Percentiles rank a stretch among this genome's conserved stretches.
Evolutionary conservation across 805 yeast species (phyloP).

Genomic region (Teunomyces cretensis): DNA sequence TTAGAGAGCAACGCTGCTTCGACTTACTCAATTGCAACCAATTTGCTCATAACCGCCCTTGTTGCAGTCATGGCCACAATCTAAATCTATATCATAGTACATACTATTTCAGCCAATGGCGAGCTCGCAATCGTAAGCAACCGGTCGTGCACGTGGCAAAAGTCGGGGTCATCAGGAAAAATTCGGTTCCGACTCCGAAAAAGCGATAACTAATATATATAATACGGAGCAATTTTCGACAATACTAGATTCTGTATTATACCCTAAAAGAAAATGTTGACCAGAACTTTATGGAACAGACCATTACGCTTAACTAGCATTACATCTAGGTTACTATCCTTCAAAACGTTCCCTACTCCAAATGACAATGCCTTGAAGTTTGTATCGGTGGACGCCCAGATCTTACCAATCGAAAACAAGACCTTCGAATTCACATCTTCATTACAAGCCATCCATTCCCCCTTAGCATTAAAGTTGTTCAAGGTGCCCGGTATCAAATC

Average conservation of each 20-base stretch:
- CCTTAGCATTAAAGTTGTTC: conserved; percentile 61
- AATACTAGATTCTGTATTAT: too few relatives aligned
- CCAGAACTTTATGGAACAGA: background rate
- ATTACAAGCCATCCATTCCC: conserved; percentile 59
- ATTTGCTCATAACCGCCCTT: background rate
- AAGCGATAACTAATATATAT: conserved; percentile 2
- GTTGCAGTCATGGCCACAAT: background rate
- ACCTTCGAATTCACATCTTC: conserved; percentile 55
- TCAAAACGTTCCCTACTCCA: conserved; percentile 61
- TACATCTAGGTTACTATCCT: conserved; percentile 26
- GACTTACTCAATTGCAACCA: background rate
- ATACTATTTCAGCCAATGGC: background rate
- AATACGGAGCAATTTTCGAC: background rate
- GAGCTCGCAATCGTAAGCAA: background rate
- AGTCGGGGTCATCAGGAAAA: conserved; percentile 3
- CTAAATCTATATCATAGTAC: background rate
- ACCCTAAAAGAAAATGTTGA: background rate
- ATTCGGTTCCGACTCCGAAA: conserved; percentile 6
- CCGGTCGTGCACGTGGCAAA: conserved; percentile 1
- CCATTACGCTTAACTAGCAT: background rate
- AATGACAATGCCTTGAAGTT: conserved; percentile 75
- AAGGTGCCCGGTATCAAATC: conserved; percentile 64
- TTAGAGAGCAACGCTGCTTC: background rate
- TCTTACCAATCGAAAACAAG: conserved; percentile 45
- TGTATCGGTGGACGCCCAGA: conserved; percentile 46